phyloP scores from a whole-genome alignment of 352 stramenopile species.

The Phytopythium helicoides region DNA sequence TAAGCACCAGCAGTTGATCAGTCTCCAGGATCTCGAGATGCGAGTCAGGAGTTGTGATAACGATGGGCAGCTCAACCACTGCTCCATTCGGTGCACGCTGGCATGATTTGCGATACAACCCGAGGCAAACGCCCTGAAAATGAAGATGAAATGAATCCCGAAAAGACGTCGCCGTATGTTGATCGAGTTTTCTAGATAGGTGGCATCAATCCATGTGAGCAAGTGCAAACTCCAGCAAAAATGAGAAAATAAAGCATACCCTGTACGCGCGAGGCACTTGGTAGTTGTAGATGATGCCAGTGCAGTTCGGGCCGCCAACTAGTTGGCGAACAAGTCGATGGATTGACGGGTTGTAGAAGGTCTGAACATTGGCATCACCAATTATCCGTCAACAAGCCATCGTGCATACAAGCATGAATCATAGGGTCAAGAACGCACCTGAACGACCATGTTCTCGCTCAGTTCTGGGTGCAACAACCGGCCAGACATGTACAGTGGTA shows the following conservation, averaged over 20 bases:
- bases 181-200: slow-evolving; percentile 19
- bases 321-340: slow-evolving; percentile 84
- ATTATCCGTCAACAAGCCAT: too few relatives aligned
- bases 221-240: too few relatives aligned
- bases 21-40: slow-evolving; percentile 44
- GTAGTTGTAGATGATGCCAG: slow-evolving; percentile 68
- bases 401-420: background rate
- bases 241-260: slow-evolving; percentile 16
- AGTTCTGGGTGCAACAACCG: slow-evolving; percentile 76
- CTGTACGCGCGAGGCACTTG: slow-evolving; percentile 37
- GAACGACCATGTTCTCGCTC: slow-evolving; percentile 84
- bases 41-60: slow-evolving; percentile 66
- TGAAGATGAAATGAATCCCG: slow-evolving; percentile 47
- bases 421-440: slow-evolving; percentile 25
- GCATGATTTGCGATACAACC: slow-evolving; percentile 67
- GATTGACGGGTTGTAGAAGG: slow-evolving; percentile 84
- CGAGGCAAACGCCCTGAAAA: slow-evolving; percentile 71
- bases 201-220: background rate
- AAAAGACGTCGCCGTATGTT: slow-evolving; percentile 66
- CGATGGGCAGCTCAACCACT: slow-evolving; percentile 64
- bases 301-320: slow-evolving; percentile 72
- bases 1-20: slow-evolving; percentile 70
- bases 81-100: slow-evolving; percentile 38
- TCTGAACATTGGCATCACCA: slow-evolving; percentile 20
- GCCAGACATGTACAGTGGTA: slow-evolving; percentile 84